Percentiles rank a stretch among this genome's conserved stretches.
Evolutionary conservation across 176 grass and related monocot species (phyloP).

Genomic region (Phyllostachys edulis): DNA sequence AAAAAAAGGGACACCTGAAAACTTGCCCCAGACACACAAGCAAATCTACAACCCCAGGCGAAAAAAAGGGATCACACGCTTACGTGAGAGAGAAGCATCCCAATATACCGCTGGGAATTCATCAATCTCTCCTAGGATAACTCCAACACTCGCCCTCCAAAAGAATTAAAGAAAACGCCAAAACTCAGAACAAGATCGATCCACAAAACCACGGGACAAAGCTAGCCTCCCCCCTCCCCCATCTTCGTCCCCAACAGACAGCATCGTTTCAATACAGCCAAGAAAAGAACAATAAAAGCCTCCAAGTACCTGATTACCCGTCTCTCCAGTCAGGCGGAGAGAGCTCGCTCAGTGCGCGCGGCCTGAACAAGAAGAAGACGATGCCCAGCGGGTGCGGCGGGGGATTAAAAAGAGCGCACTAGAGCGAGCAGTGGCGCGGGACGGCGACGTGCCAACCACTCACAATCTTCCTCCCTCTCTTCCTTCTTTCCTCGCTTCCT

Average conservation of each 20-base stretch:
- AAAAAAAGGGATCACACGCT: constrained; percentile 1
- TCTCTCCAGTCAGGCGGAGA: neutral
- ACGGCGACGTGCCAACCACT: constrained; percentile 40
- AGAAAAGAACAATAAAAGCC: neutral
- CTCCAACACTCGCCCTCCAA: neutral
- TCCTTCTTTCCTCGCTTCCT: neutral
- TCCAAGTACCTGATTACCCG: constrained; percentile 24
- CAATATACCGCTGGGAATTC: neutral
- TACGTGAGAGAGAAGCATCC: constrained; percentile 35
- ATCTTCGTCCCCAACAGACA: neutral
- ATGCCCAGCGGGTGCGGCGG: neutral
- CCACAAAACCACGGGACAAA: neutral
- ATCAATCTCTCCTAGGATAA: neutral
- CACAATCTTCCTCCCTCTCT: neutral
- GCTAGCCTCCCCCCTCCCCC: neutral
- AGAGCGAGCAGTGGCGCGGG: neutral
- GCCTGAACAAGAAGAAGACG: neutral
- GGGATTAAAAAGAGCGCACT: constrained; percentile 29
- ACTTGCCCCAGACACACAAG: neutral
- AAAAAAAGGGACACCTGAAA: neutral
- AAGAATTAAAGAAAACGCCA: neutral
- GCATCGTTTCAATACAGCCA: neutral
- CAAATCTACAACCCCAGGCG: neutral
- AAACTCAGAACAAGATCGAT: neutral
- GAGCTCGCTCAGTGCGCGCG: constrained; percentile 17